These are phyloP conservation scores for Dalbergia oliveri DNA, from an alignment of 306 rosid genomes.

Conservation along the genomic window DNA sequence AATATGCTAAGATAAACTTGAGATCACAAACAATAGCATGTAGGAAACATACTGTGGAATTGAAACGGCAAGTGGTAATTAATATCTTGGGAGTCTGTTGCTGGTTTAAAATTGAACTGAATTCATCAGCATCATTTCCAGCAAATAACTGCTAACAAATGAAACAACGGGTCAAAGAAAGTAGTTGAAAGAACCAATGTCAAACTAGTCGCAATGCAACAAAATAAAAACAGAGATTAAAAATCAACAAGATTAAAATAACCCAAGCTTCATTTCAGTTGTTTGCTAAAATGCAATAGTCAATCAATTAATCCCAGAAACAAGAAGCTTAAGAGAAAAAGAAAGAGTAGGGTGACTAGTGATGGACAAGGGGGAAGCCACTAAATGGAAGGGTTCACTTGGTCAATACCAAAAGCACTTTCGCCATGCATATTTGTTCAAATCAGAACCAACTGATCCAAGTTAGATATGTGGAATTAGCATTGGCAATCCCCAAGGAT, in stretches of 20 bases:
- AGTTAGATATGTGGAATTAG: no score
- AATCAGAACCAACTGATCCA: no score
- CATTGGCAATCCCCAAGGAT: neutral
- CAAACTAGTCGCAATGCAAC: neutral
- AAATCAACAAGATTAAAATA: neutral
- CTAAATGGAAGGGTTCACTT: no score
- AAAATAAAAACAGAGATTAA: neutral
- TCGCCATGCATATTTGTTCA: no score
- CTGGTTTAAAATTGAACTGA: slow-evolving; percentile 67
- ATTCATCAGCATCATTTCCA: slow-evolving; percentile 90
- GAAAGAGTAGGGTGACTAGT: neutral
- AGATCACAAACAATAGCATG: slow-evolving; percentile 4
- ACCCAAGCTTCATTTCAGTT: neutral
- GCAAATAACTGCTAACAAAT: slow-evolving; percentile 75
- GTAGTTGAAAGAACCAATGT: neutral
- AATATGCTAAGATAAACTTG: neutral
- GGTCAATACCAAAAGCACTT: no score
- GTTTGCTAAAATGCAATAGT: no score
- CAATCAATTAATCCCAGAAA: neutral
- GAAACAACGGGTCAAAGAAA: slow-evolving; percentile 28
- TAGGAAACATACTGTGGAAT: slow-evolving; percentile 68
- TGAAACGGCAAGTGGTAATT: slow-evolving; percentile 87
- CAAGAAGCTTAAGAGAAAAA: neutral
- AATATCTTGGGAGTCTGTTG: slow-evolving; percentile 68
- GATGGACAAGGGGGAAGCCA: no score